Evolutionary conservation across 805 yeast species (phyloP), one percentile per base, ranked within the genome.

Genomic region (Barnettozyma salicaria): DNA sequence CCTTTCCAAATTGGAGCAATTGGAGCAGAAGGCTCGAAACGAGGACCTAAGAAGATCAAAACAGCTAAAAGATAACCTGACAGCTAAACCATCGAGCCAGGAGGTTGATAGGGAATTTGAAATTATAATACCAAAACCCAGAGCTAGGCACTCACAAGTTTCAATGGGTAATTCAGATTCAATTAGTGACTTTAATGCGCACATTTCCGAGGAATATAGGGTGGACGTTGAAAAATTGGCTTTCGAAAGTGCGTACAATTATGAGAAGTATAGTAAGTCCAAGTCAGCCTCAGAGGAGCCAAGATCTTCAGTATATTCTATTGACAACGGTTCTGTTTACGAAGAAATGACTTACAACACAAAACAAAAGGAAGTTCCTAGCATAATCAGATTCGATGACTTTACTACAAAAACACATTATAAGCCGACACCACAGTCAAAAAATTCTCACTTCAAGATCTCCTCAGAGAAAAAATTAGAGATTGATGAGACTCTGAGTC

Each of bases 231-330:
- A 59, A 43, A 60, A 64, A 6, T 65, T 81, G 48, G 70, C 78
- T 63, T 68, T 67, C 39, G 89, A 82, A 58, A 58, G 65, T 34
- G 71, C 80, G 4, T 83, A 90, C 61, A 78, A 76, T 45, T 51
- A 57, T 7, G 63, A 64, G 8, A 59, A 63, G 22, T 88, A 65
- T 4, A 30, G 36, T 18, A 43, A 30, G 27, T 24, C 33, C n/a
- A 32, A 28, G 7, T 24, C 30, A 24, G 7, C 10, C 12, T 10
- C 18, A 17, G 30, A 25, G 12, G n/a, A n/a, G n/a, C n/a, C n/a
- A n/a, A n/a, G n/a, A n/a, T n/a, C n/a, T n/a, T n/a, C n/a, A n/a
- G n/a, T n/a, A n/a, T n/a, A n/a, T n/a, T n/a, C n/a, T n/a, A n/a
- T n/a, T n/a, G n/a, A n/a, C n/a, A n/a, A n/a, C n/a, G n/a, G n/a